Conservation (phyloP, 192 early-diverging fungal species). For the Lobosporangium transversale region DNA sequence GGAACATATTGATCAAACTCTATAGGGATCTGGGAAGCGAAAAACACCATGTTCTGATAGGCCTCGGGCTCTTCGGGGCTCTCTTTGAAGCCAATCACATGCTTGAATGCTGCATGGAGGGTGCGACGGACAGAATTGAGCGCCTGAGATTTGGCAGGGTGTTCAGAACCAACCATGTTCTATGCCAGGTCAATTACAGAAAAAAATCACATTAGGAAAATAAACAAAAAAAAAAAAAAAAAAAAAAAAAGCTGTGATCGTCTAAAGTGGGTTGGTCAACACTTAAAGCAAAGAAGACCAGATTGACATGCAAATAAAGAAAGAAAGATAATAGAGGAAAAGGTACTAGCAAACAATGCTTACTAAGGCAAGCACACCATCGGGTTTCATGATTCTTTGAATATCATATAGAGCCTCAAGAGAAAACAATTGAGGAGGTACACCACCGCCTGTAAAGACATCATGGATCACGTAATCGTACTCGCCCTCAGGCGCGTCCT, state of each 20-base stretch:
- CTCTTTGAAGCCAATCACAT: slow-evolving; percentile 77
- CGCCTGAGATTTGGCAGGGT: slow-evolving; percentile 57
- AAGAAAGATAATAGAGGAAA: background rate
- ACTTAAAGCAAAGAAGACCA: background rate
- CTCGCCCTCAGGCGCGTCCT: slow-evolving; percentile 54
- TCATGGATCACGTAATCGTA: slow-evolving; percentile 94
- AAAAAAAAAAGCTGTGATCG: background rate
- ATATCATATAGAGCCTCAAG: slow-evolving; percentile 73
- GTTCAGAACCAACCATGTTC: slow-evolving; percentile 83
- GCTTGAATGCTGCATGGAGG: slow-evolving; percentile 69
- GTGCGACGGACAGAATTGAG: slow-evolving; percentile 73
- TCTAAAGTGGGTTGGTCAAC: background rate
- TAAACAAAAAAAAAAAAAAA: background rate
- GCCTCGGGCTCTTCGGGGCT: slow-evolving; percentile 48
- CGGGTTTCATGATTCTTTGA: slow-evolving; percentile 71
- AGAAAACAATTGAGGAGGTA: slow-evolving; percentile 78
- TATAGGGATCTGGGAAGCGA: slow-evolving; percentile 24
- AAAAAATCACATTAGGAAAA: too few species aligned
- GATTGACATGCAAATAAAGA: slow-evolving; percentile 12
- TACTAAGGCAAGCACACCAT: slow-evolving; percentile 85
- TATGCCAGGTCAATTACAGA: slow-evolving; percentile 36
- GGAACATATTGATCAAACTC: slow-evolving; percentile 32
- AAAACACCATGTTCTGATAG: slow-evolving; percentile 72
- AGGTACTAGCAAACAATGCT: slow-evolving; percentile 2
- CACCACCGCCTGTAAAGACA: slow-evolving; percentile 92